Evolutionary conservation across 2,329 filamentous ascomycete genomes (phyloP).

Genomic region (Cordyceps militaris): DNA sequence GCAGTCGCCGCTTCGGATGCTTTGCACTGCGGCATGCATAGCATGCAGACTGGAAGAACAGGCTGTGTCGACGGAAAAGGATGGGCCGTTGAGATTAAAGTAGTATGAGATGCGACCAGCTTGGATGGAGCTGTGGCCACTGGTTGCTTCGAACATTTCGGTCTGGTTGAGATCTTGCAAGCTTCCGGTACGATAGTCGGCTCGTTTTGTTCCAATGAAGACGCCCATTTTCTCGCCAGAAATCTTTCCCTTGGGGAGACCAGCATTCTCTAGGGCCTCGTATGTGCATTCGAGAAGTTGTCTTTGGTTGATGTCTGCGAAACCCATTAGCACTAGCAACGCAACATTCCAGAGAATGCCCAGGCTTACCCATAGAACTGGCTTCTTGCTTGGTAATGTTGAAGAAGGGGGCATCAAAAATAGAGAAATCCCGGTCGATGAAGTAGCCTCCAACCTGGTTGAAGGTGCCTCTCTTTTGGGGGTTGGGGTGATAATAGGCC

Average conservation of each 20-base stretch:
- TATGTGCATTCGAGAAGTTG: constrained; percentile 46
- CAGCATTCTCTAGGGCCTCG: constrained; percentile 47
- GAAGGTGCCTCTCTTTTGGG: constrained; percentile 33
- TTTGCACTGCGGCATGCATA: constrained; percentile 43
- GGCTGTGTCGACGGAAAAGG: constrained; percentile 45
- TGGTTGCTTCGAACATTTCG: constrained; percentile 46
- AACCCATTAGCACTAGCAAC: background rate
- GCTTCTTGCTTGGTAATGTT: constrained; percentile 44
- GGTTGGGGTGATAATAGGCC: constrained; percentile 36
- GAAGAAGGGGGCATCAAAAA: constrained; percentile 48
- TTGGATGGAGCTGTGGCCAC: constrained; percentile 43
- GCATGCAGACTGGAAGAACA: constrained; percentile 46
- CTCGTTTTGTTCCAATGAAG: constrained; percentile 40
- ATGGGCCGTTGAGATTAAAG: constrained; percentile 48
- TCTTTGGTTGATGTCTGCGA: constrained; percentile 44
- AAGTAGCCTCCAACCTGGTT: constrained; percentile 34
- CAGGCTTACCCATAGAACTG: constrained; percentile 34
- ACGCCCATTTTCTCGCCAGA: constrained; percentile 43
- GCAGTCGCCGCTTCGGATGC: constrained; percentile 39
- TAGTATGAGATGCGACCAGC: constrained; percentile 49
- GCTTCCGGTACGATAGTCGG: constrained; percentile 41
- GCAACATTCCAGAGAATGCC: background rate
- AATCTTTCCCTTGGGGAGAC: constrained; percentile 35
- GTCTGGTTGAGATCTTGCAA: constrained; percentile 39
- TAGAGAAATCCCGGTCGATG: constrained; percentile 37